A percentile compares a stretch with the other conserved stretches of the same genome.
phyloP scores from a whole-genome alignment of 345 rosid species.

The Gossypium longicalyx region DNA sequence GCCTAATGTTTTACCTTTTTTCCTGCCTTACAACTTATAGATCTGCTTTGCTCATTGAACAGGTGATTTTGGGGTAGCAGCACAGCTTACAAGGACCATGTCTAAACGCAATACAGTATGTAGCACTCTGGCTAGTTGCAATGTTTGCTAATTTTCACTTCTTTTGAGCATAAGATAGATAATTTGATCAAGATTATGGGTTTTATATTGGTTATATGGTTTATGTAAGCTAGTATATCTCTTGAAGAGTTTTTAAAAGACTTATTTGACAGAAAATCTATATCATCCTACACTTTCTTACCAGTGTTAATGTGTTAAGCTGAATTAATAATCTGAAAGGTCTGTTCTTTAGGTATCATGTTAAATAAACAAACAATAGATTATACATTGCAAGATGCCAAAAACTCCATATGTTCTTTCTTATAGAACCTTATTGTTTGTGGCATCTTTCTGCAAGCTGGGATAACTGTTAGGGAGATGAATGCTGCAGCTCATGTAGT shows the following conservation, averaged over 20 bases:
- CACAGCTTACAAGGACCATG: conserved; percentile 98
- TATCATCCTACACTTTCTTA: neutral
- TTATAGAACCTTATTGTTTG: neutral
- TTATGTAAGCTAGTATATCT: conserved; percentile 8
- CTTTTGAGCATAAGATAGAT: conserved; percentile 4
- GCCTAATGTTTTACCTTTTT: neutral
- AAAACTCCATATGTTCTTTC: neutral
- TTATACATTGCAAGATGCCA: neutral
- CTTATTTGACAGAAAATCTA: neutral
- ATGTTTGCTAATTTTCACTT: neutral
- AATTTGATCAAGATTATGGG: neutral
- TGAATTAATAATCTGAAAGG: neutral
- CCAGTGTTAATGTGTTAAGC: neutral
- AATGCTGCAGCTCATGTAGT: neutral
- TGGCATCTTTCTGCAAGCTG: neutral
- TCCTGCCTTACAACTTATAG: neutral
- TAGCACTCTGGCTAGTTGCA: neutral
- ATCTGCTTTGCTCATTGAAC: conserved; percentile 23
- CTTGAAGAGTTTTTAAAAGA: neutral
- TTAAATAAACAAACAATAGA: neutral
- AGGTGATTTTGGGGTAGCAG: conserved; percentile 99
- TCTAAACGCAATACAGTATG: conserved; percentile 94
- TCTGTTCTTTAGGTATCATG: neutral
- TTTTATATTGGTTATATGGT: conserved; percentile 1
- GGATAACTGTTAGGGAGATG: neutral